These are phyloP conservation scores for Hyparrhenia diplandra DNA, from an alignment of 176 grass and related monocot genomes.

Conservation along the genomic window DNA sequence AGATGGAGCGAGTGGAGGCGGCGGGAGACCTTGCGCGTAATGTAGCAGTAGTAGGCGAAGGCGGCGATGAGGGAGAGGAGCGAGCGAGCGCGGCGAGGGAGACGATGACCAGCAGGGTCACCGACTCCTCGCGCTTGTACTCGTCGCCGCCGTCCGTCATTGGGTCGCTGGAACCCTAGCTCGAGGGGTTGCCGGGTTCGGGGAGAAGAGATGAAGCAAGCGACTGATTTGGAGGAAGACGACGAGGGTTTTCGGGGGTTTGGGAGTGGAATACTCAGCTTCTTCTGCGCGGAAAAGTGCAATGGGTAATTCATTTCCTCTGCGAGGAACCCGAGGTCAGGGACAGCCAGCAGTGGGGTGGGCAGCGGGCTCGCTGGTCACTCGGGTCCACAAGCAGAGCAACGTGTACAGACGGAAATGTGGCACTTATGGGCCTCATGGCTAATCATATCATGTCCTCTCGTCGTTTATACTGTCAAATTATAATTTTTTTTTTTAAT, in stretches of 20 bases:
- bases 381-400: neutral
- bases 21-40: conserved; percentile 91
- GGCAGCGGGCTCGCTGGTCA: neutral
- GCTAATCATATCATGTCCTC: too few relatives aligned
- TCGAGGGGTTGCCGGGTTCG: neutral
- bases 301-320: neutral
- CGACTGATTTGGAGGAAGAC: conserved; percentile 19
- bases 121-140: conserved; percentile 76
- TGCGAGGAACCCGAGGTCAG: conserved; percentile 20
- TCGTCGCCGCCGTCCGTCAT: conserved; percentile 44
- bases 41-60: conserved; percentile 99
- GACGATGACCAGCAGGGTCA: conserved; percentile 76
- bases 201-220: neutral
- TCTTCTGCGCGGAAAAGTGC: neutral
- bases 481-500: too few relatives aligned
- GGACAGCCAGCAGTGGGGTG: conserved; percentile 3
- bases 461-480: too few relatives aligned
- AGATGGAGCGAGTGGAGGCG: conserved; percentile 53
- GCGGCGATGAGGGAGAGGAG: conserved; percentile 73
- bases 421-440: too few relatives aligned
- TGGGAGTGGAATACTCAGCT: neutral
- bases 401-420: neutral
- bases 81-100: conserved; percentile 78
- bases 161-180: conserved; percentile 41
- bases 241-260: conserved; percentile 33